Conservation (phyloP, 768 basidiomycete genomes). For the Astraeus odoratus region DNA sequence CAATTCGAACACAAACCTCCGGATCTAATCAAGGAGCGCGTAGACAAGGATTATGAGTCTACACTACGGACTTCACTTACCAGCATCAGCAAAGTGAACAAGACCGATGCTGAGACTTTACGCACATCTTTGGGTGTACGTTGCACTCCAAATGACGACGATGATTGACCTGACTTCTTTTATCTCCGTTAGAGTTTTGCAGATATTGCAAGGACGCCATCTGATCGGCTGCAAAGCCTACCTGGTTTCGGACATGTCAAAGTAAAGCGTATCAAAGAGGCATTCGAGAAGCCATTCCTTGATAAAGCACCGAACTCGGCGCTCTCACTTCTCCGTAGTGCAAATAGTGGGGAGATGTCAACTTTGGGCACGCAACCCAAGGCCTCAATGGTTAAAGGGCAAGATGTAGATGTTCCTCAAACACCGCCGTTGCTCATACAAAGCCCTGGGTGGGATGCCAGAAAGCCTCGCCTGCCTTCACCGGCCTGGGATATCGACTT, state of each 20-base stretch:
- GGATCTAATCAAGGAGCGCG: slow-evolving; percentile 88
- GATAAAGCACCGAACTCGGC: slow-evolving; percentile 51
- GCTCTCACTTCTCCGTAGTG: slow-evolving; percentile 27
- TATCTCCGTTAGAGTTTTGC: slow-evolving; percentile 64
- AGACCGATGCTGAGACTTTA: slow-evolving; percentile 93
- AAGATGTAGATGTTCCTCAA: too few relatives aligned
- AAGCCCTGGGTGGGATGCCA: too few relatives aligned
- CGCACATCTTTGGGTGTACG: slow-evolving; percentile 87
- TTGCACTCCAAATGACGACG: slow-evolving; percentile 6
- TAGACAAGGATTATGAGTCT: slow-evolving; percentile 83
- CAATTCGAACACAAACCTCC: slow-evolving; percentile 92
- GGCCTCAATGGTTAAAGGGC: too few relatives aligned
- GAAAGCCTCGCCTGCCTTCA: too few relatives aligned
- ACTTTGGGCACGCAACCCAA: too few relatives aligned
- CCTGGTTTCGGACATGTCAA: slow-evolving; percentile 95
- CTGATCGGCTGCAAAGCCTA: slow-evolving; percentile 70
- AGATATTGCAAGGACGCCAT: slow-evolving; percentile 64
- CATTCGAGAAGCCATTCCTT: slow-evolving; percentile 85
- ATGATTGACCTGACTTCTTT: slow-evolving; percentile 3
- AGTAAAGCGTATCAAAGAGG: slow-evolving; percentile 83
- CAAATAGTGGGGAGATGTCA: slow-evolving; percentile 3
- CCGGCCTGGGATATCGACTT: too few relatives aligned
- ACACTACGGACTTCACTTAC: slow-evolving; percentile 80
- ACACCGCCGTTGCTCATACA: too few relatives aligned
- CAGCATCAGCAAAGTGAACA: slow-evolving; percentile 89